Percentiles rank a stretch among this genome's conserved stretches.
Evolutionary conservation across 2,329 filamentous ascomycete genomes (phyloP).

Genomic region (Cadophora malorum): DNA sequence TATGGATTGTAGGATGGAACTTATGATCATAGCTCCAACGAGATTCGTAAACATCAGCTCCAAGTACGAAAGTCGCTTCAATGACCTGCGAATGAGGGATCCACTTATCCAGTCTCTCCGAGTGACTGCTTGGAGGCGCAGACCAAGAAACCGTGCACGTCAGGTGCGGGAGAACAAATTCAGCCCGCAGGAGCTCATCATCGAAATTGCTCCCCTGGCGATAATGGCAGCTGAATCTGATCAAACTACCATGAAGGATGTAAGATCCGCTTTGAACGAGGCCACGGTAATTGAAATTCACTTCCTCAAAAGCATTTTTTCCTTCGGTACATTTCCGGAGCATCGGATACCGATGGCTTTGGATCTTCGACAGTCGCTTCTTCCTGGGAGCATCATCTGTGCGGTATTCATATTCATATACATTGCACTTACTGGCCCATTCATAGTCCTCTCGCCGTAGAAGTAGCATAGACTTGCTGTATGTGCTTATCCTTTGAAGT

Average conservation of each 20-base stretch:
- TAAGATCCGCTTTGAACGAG: slow-evolving; percentile 59
- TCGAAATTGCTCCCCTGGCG: slow-evolving; percentile 58
- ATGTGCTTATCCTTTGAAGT: slow-evolving; percentile 54
- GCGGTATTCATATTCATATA: slow-evolving; percentile 56
- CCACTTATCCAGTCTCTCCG: slow-evolving; percentile 52
- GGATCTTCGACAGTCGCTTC: slow-evolving; percentile 25
- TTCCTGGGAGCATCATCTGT: slow-evolving; percentile 41
- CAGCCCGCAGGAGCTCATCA: slow-evolving; percentile 59
- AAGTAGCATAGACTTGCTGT: slow-evolving; percentile 55
- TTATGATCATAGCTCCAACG: slow-evolving; percentile 55
- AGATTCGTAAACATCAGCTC: slow-evolving; percentile 57
- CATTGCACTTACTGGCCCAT: slow-evolving; percentile 50
- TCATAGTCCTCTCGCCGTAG: slow-evolving; percentile 33
- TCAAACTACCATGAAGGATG: slow-evolving; percentile 56
- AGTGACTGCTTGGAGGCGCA: slow-evolving; percentile 54
- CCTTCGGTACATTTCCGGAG: slow-evolving; percentile 55
- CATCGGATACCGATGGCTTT: slow-evolving; percentile 43
- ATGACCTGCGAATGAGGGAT: slow-evolving; percentile 58
- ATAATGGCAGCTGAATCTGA: slow-evolving; percentile 60
- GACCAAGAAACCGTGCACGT: slow-evolving; percentile 59
- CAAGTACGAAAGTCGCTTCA: slow-evolving; percentile 59
- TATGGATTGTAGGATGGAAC: slow-evolving; percentile 52
- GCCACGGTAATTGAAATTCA: slow-evolving; percentile 51
- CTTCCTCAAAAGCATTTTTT: slow-evolving; percentile 37
- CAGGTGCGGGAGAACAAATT: slow-evolving; percentile 58